Evolutionary conservation across 768 basidiomycete species (phyloP).

Genomic region (Termitomyces heimii): DNA sequence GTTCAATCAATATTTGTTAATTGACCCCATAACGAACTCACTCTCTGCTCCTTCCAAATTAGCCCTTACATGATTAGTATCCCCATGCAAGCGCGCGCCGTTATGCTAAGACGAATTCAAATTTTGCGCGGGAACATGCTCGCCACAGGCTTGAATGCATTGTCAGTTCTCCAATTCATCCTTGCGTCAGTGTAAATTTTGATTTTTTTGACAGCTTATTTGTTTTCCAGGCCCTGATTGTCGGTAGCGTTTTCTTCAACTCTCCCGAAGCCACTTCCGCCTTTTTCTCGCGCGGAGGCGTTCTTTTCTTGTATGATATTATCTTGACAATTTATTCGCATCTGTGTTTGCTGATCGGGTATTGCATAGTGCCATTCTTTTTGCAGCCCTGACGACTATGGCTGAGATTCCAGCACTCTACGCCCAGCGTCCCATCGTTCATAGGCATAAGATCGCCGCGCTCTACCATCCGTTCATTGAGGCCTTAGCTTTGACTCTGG

Average conservation of each 20-base stretch:
- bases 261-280: conserved; percentile 49
- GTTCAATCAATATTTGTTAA: not conserved
- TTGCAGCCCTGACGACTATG: conserved; percentile 10
- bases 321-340: not conserved
- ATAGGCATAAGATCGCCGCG: conserved; percentile 50
- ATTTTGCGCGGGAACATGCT: conserved; percentile 36
- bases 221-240: conserved; percentile 41
- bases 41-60: not conserved
- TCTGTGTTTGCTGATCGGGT: conserved; percentile 3
- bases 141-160: conserved; percentile 27
- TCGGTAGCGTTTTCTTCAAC: conserved; percentile 63
- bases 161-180: conserved; percentile 24
- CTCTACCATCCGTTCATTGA: conserved; percentile 36
- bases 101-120: conserved; percentile 39
- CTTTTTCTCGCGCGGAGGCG: conserved; percentile 71
- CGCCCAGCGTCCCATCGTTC: conserved; percentile 52
- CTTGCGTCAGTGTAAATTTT: not conserved
- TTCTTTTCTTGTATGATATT: conserved; percentile 66
- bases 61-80: conserved; percentile 43
- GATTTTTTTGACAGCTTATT: conserved; percentile 33
- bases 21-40: not conserved
- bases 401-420: conserved; percentile 37
- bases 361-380: conserved; percentile 6
- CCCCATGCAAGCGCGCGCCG: conserved; percentile 37
- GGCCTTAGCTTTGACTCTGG: conserved; percentile 47